Evolutionary conservation across 2,329 filamentous ascomycete species (phyloP).

Genomic region (Diaporthe sp.): DNA sequence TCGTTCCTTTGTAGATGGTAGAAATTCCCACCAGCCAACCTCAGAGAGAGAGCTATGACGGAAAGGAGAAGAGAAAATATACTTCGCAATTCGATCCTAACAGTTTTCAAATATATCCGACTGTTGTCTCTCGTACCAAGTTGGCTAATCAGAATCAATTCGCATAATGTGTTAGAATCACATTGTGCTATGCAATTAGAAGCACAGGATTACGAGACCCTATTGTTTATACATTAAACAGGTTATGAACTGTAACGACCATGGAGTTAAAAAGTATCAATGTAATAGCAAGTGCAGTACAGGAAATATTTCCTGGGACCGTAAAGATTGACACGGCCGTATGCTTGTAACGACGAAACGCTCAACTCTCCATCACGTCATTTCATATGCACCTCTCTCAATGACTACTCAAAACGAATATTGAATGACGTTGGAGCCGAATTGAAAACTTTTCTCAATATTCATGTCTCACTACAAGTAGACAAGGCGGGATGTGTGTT

Average conservation of each 20-base stretch:
- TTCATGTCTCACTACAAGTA: not conserved
- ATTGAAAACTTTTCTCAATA: not conserved
- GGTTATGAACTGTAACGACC: no score
- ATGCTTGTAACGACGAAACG: not conserved
- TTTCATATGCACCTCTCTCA: not conserved
- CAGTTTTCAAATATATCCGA: not conserved
- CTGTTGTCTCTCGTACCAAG: not conserved
- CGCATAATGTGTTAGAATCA: not conserved
- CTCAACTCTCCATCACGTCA: not conserved
- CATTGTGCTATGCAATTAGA: not conserved
- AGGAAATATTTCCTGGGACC: not conserved
- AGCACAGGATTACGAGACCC: no score
- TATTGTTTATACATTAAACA: no score
- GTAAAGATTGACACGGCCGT: not conserved
- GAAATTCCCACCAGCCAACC: no score
- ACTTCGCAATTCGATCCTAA: not conserved
- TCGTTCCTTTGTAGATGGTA: not conserved
- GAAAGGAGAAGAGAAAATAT: no score
- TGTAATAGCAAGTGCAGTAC: not conserved
- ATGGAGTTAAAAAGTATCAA: not conserved
- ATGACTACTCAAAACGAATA: not conserved
- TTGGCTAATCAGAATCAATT: not conserved
- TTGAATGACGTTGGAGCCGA: not conserved
- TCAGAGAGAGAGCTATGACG: no score
- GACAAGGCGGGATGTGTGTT: not conserved